These are phyloP conservation scores for Fraxinus baroniana DNA, from an alignment of 305 asterid genomes.

Conservation along the genomic window DNA sequence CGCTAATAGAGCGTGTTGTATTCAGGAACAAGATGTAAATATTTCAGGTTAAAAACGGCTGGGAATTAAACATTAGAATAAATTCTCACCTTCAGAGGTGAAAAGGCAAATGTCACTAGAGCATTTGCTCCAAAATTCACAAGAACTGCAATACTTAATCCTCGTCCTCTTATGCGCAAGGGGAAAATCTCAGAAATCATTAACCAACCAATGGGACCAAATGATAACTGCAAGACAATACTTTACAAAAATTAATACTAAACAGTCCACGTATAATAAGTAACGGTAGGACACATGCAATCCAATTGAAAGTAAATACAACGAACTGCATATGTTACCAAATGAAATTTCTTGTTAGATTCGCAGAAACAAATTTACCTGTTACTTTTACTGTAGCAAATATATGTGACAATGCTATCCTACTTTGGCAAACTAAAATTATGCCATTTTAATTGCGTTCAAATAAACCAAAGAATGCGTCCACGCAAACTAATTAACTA, in stretches of 20 bases:
- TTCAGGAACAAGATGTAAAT: neutral
- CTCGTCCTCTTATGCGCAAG: conserved; percentile 84
- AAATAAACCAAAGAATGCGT: conserved; percentile 6
- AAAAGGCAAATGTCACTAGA: conserved; percentile 83
- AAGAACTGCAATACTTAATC: conserved; percentile 82
- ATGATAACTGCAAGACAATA: conserved; percentile 63
- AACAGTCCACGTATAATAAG: neutral
- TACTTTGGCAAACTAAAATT: conserved; percentile 4
- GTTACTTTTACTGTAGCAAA: neutral
- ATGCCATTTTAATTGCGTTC: neutral
- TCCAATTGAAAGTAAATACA: neutral
- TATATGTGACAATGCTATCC: neutral
- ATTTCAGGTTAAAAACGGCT: neutral
- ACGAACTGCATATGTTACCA: neutral
- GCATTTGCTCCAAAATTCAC: conserved; percentile 86
- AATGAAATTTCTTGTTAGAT: neutral
- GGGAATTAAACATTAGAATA: neutral
- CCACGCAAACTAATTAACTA: neutral
- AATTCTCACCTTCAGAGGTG: conserved; percentile 71
- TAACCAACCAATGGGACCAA: conserved; percentile 98
- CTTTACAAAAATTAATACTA: conserved; percentile 13
- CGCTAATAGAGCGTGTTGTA: neutral
- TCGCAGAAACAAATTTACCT: neutral
- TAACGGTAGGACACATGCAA: neutral
- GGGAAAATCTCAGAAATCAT: conserved; percentile 94